phyloP scores from a whole-genome alignment of 345 rosid genomes.

The Populus euphratica region DNA sequence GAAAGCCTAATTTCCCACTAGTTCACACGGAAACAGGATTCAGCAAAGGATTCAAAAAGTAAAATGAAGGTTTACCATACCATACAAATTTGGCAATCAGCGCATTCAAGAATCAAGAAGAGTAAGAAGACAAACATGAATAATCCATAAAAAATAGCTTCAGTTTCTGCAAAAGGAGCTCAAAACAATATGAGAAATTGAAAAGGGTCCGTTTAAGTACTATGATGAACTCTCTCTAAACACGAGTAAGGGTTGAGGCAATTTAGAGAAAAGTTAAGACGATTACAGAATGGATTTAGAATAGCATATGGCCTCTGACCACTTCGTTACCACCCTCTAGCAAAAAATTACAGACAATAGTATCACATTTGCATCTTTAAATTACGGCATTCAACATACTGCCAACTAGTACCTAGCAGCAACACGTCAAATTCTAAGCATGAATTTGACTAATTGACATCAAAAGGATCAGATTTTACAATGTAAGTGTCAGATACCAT shows the following conservation, averaged over 20 bases:
- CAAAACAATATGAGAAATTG: background rate
- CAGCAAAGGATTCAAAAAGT: background rate
- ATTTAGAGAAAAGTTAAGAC: background rate
- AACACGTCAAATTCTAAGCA: conserved; percentile 4
- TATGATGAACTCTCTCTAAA: background rate
- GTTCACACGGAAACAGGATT: background rate
- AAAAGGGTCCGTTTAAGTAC: background rate
- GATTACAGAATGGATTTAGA: too few relatives aligned
- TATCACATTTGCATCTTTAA: background rate
- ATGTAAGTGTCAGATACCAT: background rate
- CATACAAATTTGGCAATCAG: background rate
- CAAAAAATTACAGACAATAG: background rate
- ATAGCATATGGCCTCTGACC: background rate
- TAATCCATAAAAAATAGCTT: background rate
- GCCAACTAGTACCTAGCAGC: background rate
- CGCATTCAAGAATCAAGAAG: background rate
- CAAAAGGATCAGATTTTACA: background rate
- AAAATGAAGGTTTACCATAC: background rate
- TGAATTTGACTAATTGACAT: background rate
- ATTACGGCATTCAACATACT: background rate
- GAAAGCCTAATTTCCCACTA: background rate
- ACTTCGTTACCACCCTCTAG: background rate
- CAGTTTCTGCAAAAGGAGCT: background rate
- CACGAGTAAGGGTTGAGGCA: background rate
- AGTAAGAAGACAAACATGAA: background rate